Evolutionary conservation across 371 early-diverging fungal species (phyloP).

Genomic region (Quaeritorhiza haematococci): DNA sequence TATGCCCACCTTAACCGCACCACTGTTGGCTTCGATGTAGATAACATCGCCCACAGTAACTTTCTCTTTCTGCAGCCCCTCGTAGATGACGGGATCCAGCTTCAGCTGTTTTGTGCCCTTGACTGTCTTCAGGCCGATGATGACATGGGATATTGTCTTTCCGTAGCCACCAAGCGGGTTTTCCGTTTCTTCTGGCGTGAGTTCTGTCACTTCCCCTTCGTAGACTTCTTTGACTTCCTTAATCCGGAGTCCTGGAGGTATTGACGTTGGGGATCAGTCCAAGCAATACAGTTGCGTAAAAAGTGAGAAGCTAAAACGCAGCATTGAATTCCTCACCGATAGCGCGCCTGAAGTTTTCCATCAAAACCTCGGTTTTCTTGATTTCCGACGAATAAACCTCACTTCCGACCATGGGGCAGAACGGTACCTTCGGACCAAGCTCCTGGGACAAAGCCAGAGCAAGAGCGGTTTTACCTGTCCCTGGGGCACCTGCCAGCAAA

Average conservation of each 20-base stretch:
- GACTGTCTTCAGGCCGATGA: slow-evolving; percentile 95
- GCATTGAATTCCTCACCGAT: slow-evolving; percentile 57
- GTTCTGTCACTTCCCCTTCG: slow-evolving; percentile 98
- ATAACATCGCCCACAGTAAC: slow-evolving; percentile 97
- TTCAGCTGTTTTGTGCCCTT: slow-evolving; percentile 98
- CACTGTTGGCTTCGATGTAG: slow-evolving; percentile 96
- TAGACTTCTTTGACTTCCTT: slow-evolving; percentile 98
- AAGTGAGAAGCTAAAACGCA: background rate
- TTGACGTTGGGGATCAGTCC: background rate
- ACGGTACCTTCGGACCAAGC: slow-evolving; percentile 95
- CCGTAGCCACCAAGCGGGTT: slow-evolving; percentile 90
- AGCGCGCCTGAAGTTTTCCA: slow-evolving; percentile 97
- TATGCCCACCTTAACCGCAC: slow-evolving; percentile 83
- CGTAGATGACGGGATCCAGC: slow-evolving; percentile 95
- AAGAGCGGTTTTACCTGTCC: slow-evolving; percentile 81
- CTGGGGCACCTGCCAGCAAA: slow-evolving; percentile 95
- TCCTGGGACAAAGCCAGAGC: slow-evolving; percentile 94
- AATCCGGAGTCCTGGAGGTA: slow-evolving; percentile 71
- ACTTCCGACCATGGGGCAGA: slow-evolving; percentile 96
- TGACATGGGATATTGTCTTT: slow-evolving; percentile 91
- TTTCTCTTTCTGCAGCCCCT: slow-evolving; percentile 93
- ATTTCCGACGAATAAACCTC: slow-evolving; percentile 97
- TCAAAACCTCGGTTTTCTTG: slow-evolving; percentile 97
- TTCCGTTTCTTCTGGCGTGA: slow-evolving; percentile 93
- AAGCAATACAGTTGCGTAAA: background rate